These are phyloP conservation scores for Quercus suber DNA, from an alignment of 306 rosid genomes.

Conservation along the genomic window DNA sequence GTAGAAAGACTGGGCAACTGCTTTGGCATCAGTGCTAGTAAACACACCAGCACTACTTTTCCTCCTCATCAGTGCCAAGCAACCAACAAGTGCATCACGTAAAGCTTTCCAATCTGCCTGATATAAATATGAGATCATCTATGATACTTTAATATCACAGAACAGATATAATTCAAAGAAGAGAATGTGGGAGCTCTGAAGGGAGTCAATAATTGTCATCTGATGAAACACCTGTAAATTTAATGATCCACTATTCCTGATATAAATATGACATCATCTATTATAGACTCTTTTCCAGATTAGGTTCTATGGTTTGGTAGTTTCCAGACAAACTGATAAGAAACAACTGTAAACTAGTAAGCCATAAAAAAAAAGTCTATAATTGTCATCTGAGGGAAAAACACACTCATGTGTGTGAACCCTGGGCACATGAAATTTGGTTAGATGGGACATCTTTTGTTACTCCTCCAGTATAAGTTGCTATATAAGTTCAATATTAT, in stretches of 20 bases:
- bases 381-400: neutral
- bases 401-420: neutral
- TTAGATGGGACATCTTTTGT: neutral
- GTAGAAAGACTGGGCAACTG: conserved; percentile 57
- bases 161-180: neutral
- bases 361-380: neutral
- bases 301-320: no score
- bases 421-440: neutral
- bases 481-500: neutral
- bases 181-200: neutral
- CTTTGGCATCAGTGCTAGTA: conserved; percentile 64
- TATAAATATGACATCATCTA: no score
- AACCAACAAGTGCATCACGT: conserved; percentile 91
- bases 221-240: no score
- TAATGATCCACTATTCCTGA: no score
- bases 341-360: neutral
- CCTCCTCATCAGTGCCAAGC: conserved; percentile 80
- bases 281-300: no score
- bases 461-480: neutral
- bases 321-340: neutral
- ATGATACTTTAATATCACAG: neutral
- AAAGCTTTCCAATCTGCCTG: conserved; percentile 99
- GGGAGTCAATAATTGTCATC: neutral
- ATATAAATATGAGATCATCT: conserved; percentile 27
- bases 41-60: conserved; percentile 55